Evolutionary conservation across 768 basidiomycete genomes (phyloP).

Genomic region (Asterophora lycoperdoides): DNA sequence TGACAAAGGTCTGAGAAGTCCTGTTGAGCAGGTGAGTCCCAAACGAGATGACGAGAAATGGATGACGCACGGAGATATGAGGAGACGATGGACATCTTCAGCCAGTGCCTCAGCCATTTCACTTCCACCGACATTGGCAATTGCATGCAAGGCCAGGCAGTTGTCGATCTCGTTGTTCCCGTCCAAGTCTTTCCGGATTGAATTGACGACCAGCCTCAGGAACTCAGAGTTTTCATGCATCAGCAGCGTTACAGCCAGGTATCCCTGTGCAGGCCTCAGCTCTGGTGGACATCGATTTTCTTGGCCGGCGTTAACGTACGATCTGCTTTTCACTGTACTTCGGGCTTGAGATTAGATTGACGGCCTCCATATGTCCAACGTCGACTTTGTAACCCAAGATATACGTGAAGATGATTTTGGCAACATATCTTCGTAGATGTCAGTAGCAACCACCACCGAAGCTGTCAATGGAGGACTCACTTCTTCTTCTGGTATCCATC

Average conservation of each 20-base stretch:
- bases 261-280: conserved; percentile 58
- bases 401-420: conserved; percentile 98
- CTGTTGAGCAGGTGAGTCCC: conserved; percentile 37
- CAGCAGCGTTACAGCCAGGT: conserved; percentile 91
- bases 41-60: not conserved
- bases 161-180: conserved; percentile 93
- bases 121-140: conserved; percentile 95
- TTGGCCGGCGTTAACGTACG: conserved; percentile 44
- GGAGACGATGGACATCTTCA: conserved; percentile 88
- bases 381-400: conserved; percentile 99
- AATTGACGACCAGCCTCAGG: conserved; percentile 94
- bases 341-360: conserved; percentile 90
- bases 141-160: conserved; percentile 94
- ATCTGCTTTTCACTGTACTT: conserved; percentile 99
- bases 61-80: conserved; percentile 83
- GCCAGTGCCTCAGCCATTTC: conserved; percentile 97
- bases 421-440: conserved; percentile 72
- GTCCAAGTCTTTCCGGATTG: conserved; percentile 95
- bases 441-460: not conserved
- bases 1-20: conserved; percentile 92
- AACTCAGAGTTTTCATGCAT: conserved; percentile 99
- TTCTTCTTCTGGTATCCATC: conserved; percentile 94
- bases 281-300: conserved; percentile 3
- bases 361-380: conserved; percentile 98
- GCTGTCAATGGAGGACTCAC: conserved; percentile 36